Evolutionary conservation across 2,329 filamentous ascomycete genomes (phyloP).

Genomic region (Aphanocladium album): DNA sequence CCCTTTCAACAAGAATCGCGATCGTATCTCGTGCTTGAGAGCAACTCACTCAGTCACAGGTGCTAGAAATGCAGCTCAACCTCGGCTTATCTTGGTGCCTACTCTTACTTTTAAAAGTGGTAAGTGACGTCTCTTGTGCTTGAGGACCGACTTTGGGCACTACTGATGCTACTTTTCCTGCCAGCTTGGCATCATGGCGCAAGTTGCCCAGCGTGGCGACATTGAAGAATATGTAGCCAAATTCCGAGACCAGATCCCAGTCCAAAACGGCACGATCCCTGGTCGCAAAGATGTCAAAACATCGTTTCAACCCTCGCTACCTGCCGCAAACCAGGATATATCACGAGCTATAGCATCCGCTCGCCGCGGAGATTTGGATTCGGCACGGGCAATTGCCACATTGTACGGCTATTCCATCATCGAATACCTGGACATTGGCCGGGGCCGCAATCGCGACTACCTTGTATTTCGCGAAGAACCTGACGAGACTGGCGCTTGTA

Average conservation of each 20-base stretch:
- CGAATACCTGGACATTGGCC: conserved; percentile 6
- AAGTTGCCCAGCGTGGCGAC: background rate
- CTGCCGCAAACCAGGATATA: conserved; percentile 3
- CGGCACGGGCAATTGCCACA: conserved; percentile 4
- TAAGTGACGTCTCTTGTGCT: background rate
- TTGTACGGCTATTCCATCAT: conserved; percentile 1
- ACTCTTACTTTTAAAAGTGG: background rate
- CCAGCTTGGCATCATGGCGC: background rate
- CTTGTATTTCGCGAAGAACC: background rate
- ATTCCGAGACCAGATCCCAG: conserved; percentile 3
- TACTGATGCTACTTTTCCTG: background rate
- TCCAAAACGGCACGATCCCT: background rate
- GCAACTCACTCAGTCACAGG: background rate
- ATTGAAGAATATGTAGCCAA: conserved; percentile 2
- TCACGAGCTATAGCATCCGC: background rate
- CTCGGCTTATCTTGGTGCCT: background rate
- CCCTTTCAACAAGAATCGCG: background rate
- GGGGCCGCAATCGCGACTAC: conserved; percentile 4
- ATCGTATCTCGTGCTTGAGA: background rate
- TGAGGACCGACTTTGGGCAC: background rate
- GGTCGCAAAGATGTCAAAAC: background rate
- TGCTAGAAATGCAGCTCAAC: background rate
- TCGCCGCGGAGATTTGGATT: background rate
- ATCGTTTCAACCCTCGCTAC: background rate
- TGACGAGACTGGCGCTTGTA: background rate